These are phyloP conservation scores for Magnaporthiopsis incrustans DNA, from an alignment of 2,329 filamentous ascomycete species.

Conservation along the genomic window DNA sequence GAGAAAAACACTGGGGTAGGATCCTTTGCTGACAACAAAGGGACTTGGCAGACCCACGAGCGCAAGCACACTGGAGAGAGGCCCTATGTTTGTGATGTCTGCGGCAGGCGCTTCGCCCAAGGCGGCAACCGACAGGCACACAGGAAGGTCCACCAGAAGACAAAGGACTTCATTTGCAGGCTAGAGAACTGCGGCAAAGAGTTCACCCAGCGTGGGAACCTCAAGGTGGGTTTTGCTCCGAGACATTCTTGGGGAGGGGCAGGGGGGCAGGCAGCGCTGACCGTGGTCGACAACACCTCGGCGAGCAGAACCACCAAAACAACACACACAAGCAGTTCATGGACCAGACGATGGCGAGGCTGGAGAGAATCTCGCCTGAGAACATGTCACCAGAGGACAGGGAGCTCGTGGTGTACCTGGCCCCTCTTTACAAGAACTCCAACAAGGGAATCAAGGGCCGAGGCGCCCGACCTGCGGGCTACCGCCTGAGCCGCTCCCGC, in stretches of 20 bases:
- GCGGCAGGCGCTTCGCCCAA: conserved; percentile 77
- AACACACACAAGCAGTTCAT: conserved; percentile 80
- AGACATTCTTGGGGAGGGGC: not conserved
- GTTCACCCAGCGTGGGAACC: conserved; percentile 84
- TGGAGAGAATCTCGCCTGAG: conserved; percentile 55
- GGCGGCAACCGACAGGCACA: conserved; percentile 80
- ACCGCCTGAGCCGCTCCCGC: too few relatives aligned
- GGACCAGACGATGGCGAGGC: conserved; percentile 59
- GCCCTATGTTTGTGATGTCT: conserved; percentile 72
- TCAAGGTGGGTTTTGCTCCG: conserved; percentile 55
- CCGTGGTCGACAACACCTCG: not conserved
- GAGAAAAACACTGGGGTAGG: too few relatives aligned
- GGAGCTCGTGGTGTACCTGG: conserved; percentile 75
- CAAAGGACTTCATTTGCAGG: conserved; percentile 73
- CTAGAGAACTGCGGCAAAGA: conserved; percentile 79
- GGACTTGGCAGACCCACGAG: conserved; percentile 61
- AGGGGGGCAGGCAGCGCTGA: too few relatives aligned
- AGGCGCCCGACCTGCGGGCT: conserved; percentile 39
- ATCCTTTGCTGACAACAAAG: not conserved
- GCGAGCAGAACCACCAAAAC: conserved; percentile 72
- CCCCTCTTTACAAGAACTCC: conserved; percentile 87
- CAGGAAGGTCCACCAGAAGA: conserved; percentile 63
- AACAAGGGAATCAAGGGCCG: conserved; percentile 98
- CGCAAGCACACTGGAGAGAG: conserved; percentile 81
- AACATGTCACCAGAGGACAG: conserved; percentile 60